These are phyloP conservation scores for Hyaloperonospora brassicae DNA, from an alignment of 352 stramenopile genomes.

Conservation along the genomic window DNA sequence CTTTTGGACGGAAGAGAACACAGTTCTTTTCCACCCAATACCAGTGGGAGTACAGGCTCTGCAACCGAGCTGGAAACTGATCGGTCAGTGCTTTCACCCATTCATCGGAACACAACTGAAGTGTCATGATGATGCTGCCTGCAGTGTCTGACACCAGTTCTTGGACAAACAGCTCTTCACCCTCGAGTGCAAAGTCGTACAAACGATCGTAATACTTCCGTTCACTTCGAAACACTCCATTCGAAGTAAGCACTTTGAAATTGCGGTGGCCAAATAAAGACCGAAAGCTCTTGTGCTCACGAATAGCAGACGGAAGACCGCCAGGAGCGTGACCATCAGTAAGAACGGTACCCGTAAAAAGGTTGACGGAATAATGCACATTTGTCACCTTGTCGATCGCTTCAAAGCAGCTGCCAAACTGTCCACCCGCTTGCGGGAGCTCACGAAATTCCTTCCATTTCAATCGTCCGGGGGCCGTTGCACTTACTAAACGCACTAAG, in stretches of 20 bases:
- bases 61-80: constrained; percentile 23
- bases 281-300: constrained; percentile 21
- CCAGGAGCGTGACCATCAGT: constrained; percentile 32
- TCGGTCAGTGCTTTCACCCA: constrained; percentile 25
- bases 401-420: too few relatives aligned
- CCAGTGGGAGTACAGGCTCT: constrained; percentile 33
- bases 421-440: not conserved
- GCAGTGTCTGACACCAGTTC: constrained; percentile 17
- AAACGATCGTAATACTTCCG: constrained; percentile 27
- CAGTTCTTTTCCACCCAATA: too few relatives aligned
- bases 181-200: constrained; percentile 33
- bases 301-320: constrained; percentile 33
- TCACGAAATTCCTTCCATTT: constrained; percentile 19
- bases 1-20: too few relatives aligned
- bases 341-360: constrained; percentile 38
- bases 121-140: constrained; percentile 4
- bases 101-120: constrained; percentile 26
- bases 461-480: constrained; percentile 15
- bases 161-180: constrained; percentile 26
- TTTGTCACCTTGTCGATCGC: constrained; percentile 9
- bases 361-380: constrained; percentile 39
- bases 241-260: constrained; percentile 37
- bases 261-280: constrained; percentile 40
- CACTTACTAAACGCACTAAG: constrained; percentile 25
- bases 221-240: constrained; percentile 28